Percentiles rank a stretch among this genome's conserved stretches.
These are phyloP conservation scores for Neonectria hederae DNA, from an alignment of 2,329 filamentous ascomycete species.

Conservation along the genomic window DNA sequence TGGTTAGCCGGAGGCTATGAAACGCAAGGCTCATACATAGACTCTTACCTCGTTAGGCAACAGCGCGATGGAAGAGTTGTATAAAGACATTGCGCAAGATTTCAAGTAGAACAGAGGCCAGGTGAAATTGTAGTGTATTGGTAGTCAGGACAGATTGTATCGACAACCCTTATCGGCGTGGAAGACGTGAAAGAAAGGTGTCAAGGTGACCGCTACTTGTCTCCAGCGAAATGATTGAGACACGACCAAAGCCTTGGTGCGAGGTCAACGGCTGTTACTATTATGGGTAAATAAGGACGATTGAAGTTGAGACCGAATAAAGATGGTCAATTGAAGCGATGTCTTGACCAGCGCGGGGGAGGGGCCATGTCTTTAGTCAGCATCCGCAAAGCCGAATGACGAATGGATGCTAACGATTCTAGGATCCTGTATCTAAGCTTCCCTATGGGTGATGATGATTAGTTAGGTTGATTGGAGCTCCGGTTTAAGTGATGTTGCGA, in stretches of 20 bases:
- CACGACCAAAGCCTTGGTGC: not conserved
- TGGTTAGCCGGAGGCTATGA: not conserved
- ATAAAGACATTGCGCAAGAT: not conserved
- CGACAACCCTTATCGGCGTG: not conserved
- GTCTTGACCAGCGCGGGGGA: conserved; percentile 15
- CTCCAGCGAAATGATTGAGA: not conserved
- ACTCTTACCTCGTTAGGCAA: not conserved
- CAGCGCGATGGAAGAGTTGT: not conserved
- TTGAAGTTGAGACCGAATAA: not conserved
- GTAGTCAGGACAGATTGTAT: not conserved
- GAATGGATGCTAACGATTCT: conserved; percentile 1
- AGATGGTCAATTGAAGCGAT: not conserved
- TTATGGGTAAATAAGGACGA: not conserved
- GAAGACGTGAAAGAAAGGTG: not conserved
- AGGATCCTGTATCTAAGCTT: not conserved
- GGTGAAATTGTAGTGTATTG: not conserved
- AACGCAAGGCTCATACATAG: not conserved
- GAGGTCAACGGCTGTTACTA: not conserved
- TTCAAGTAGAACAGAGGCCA: not conserved
- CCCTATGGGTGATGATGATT: not conserved
- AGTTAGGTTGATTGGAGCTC: not conserved
- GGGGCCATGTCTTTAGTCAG: conserved; percentile 2
- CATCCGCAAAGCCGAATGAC: not conserved
- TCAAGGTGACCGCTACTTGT: not conserved
- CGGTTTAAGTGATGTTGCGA: too few species aligned